Conservation (phyloP, 768 basidiomycete genomes). For the Trametes coccinea region DNA sequence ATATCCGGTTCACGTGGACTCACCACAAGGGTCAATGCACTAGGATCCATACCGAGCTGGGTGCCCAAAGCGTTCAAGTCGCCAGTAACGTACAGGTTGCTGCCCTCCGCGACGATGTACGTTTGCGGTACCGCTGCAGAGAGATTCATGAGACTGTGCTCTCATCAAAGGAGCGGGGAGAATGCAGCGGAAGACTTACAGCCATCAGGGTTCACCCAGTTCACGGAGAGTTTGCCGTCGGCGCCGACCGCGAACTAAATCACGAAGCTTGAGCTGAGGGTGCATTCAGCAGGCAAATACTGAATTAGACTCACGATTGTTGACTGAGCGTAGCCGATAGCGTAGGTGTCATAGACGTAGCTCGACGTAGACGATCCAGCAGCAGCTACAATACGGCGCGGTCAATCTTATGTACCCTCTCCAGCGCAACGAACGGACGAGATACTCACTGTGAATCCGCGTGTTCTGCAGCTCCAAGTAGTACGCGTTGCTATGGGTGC, state of each 20-base stretch:
- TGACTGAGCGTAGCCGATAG: conserved; percentile 26
- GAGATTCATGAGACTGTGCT: background rate
- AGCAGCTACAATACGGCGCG: conserved; percentile 1
- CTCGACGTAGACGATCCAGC: conserved; percentile 13
- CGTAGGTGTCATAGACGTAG: conserved; percentile 24
- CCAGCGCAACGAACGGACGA: background rate
- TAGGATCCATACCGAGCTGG: conserved; percentile 13
- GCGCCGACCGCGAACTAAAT: conserved; percentile 19
- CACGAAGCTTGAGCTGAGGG: background rate
- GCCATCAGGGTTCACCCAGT: conserved; percentile 29
- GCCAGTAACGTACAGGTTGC: conserved; percentile 20
- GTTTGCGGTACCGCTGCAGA: background rate
- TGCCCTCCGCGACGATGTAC: conserved; percentile 12
- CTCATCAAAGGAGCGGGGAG: background rate
- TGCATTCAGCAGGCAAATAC: too few species aligned
- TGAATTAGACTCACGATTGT: conserved; percentile 15
- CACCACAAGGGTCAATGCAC: conserved; percentile 5
- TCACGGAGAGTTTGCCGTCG: conserved; percentile 14
- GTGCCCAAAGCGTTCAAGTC: conserved; percentile 8
- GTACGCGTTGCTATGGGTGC: conserved; percentile 9
- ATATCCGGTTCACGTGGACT: background rate
- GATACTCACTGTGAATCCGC: conserved; percentile 17
- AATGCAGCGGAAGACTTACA: conserved; percentile 7
- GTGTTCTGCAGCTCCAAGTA: conserved; percentile 17
- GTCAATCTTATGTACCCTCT: background rate